Percentiles rank a stretch among this genome's conserved stretches.
phyloP scores from a whole-genome alignment of 2,329 filamentous ascomycete species.

The Diaporthe longicolla region DNA sequence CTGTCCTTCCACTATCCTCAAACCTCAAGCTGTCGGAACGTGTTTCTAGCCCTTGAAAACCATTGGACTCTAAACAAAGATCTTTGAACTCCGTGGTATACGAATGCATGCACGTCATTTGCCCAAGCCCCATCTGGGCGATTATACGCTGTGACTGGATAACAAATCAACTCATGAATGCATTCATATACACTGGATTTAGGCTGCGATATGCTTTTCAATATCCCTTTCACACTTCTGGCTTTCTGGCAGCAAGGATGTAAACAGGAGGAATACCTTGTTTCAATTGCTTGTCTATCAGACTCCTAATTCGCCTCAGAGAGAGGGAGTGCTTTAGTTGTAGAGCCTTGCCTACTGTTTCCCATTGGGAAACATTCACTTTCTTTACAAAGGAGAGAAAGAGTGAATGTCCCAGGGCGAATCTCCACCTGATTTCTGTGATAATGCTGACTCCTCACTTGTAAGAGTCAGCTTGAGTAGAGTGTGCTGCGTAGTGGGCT shows the following conservation, averaged over 20 bases:
- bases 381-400: too few relatives aligned
- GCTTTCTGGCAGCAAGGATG: not conserved
- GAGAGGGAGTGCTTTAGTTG: too few relatives aligned
- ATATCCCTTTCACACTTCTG: not conserved
- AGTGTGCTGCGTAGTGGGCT: not conserved
- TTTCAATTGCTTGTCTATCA: too few relatives aligned
- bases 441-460: too few relatives aligned
- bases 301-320: too few relatives aligned
- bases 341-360: too few relatives aligned
- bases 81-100: not conserved
- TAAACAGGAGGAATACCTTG: too few relatives aligned
- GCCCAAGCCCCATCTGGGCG: too few relatives aligned
- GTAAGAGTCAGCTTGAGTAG: too few relatives aligned
- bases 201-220: not conserved
- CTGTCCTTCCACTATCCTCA: not conserved
- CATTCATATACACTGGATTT: not conserved
- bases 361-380: too few relatives aligned
- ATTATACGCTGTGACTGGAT: not conserved
- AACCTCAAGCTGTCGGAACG: not conserved
- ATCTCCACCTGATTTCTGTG: not conserved
- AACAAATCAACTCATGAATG: too few relatives aligned
- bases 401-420: too few relatives aligned
- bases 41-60: not conserved
- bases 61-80: not conserved
- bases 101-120: accelerated